Evolutionary conservation across 768 basidiomycete genomes (phyloP).

Genomic region (Leccinum longicurvipes): DNA sequence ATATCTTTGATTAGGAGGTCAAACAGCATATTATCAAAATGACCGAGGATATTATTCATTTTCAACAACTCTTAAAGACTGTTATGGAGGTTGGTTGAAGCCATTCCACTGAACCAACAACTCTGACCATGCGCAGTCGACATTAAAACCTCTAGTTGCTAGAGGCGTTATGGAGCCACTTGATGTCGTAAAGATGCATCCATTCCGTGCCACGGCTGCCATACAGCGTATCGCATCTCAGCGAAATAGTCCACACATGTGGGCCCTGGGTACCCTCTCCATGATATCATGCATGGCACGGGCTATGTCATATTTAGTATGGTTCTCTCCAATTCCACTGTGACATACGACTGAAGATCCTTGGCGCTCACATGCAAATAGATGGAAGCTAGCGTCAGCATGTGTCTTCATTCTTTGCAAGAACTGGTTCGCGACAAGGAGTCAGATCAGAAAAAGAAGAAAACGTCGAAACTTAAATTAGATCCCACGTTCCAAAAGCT

Average conservation of each 20-base stretch:
- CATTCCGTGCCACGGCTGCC: conserved; percentile 53
- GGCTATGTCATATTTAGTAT: conserved; percentile 85
- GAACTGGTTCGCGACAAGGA: conserved; percentile 44
- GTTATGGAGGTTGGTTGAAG: conserved; percentile 65
- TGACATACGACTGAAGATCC: background rate
- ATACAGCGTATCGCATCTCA: conserved; percentile 37
- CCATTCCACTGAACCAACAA: background rate
- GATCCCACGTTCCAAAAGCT: conserved; percentile 63
- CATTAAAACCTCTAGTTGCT: conserved; percentile 33
- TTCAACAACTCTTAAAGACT: conserved; percentile 64
- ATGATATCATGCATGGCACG: conserved; percentile 63
- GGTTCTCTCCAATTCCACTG: conserved; percentile 18
- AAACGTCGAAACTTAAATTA: conserved; percentile 42
- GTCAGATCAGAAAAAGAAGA: conserved; percentile 35
- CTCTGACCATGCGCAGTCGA: conserved; percentile 25
- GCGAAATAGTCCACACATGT: conserved; percentile 36
- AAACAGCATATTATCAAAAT: conserved; percentile 76
- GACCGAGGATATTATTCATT: conserved; percentile 57
- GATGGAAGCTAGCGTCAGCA: conserved; percentile 79
- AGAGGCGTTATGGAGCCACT: conserved; percentile 45
- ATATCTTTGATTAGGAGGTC: conserved; percentile 49
- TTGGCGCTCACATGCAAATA: conserved; percentile 27
- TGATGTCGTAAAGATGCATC: conserved; percentile 65
- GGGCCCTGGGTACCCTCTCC: conserved; percentile 50
- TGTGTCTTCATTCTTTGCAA: conserved; percentile 69